These are phyloP conservation scores for Clitopilus passeckerianus DNA, from an alignment of 768 basidiomycete species.

Conservation along the genomic window DNA sequence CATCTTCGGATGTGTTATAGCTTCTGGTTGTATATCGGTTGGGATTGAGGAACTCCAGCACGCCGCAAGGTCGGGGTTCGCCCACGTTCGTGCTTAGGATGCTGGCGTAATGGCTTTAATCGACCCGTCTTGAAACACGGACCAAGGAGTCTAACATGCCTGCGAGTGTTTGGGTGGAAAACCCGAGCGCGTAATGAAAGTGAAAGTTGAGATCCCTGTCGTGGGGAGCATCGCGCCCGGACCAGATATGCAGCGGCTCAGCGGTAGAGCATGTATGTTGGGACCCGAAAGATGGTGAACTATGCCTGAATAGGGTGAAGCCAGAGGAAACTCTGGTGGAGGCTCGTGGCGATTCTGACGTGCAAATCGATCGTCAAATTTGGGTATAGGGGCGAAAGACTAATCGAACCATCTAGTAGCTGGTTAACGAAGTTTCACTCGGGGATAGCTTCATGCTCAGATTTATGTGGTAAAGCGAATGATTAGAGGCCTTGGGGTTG, in stretches of 20 bases:
- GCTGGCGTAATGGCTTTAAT: too few relatives aligned
- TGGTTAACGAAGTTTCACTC: slow-evolving; percentile 88
- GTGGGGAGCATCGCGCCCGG: slow-evolving; percentile 70
- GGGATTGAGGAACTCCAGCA: too few relatives aligned
- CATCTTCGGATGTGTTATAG: too few relatives aligned
- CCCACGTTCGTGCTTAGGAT: too few relatives aligned
- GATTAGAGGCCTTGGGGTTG: slow-evolving; percentile 89
- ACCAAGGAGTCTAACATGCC: slow-evolving; percentile 85
- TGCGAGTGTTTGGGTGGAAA: slow-evolving; percentile 77
- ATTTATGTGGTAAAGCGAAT: slow-evolving; percentile 79
- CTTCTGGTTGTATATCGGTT: too few relatives aligned
- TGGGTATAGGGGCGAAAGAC: slow-evolving; percentile 96
- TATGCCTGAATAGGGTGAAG: too few relatives aligned
- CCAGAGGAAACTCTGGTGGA: too few relatives aligned
- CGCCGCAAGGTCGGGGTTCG: too few relatives aligned
- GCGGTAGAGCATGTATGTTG: slow-evolving; percentile 82
- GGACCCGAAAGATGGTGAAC: too few relatives aligned
- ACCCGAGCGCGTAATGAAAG: slow-evolving; percentile 53
- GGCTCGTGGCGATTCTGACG: too few relatives aligned
- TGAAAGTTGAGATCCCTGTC: slow-evolving; percentile 51
- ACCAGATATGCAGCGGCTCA: slow-evolving; percentile 69
- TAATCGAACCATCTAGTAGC: slow-evolving; percentile 94
- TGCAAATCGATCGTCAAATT: slow-evolving; percentile 92
- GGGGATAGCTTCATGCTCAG: slow-evolving; percentile 52
- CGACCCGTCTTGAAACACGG: slow-evolving; percentile 86